A percentile compares a stretch with the other conserved stretches of the same genome.
phyloP scores from a whole-genome alignment of 345 rosid species.

The Excoecaria cochinchinensis region DNA sequence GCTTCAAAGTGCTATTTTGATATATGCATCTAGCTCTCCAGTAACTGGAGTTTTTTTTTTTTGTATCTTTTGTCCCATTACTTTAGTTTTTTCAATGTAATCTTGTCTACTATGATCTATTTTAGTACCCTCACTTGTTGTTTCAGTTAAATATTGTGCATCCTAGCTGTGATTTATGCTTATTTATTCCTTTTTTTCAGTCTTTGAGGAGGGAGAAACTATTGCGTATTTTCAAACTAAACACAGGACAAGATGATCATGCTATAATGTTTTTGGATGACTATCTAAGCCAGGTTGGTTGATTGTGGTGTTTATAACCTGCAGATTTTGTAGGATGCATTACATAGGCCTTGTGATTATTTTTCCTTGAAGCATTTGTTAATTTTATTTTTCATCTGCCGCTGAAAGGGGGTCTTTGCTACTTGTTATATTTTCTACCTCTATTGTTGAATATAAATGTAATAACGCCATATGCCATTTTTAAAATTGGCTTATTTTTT shows the following conservation, averaged over 20 bases:
- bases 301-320: neutral
- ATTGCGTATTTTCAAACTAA: constrained; percentile 77
- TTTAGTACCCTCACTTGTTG: neutral
- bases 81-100: neutral
- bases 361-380: neutral
- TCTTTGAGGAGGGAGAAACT: constrained; percentile 67
- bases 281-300: constrained; percentile 68
- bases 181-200: constrained; percentile 35
- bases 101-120: neutral
- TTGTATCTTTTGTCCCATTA: neutral
- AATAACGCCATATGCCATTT: neutral
- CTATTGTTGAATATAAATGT: neutral
- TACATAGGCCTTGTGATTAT: neutral
- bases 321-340: neutral
- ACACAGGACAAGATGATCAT: constrained; percentile 91
- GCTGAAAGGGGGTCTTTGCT: neutral
- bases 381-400: neutral
- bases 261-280: constrained; percentile 82
- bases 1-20: neutral
- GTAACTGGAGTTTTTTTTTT: neutral
- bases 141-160: neutral
- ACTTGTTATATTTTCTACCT: neutral
- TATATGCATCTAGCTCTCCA: neutral
- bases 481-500: neutral
- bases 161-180: neutral